Evolutionary conservation across 495 filamentous ascomycete species (phyloP).

Genomic region (Hypoxylon rickii): DNA sequence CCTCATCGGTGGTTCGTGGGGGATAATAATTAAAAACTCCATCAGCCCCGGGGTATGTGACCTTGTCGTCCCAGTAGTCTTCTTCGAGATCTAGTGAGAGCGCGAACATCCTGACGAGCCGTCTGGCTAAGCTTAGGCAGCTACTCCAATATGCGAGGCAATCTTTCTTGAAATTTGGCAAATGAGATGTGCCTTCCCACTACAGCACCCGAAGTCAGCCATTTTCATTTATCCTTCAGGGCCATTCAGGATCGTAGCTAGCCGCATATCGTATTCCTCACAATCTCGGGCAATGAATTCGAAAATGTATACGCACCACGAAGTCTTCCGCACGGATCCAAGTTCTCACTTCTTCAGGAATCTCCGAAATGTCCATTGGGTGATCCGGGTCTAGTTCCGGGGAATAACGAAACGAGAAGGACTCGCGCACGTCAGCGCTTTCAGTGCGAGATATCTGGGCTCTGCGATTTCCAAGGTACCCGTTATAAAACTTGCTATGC

Average conservation of each 20-base stretch:
- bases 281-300: neutral
- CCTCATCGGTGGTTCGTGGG: conserved; percentile 42
- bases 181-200: conserved; percentile 54
- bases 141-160: conserved; percentile 52
- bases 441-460: conserved; percentile 45
- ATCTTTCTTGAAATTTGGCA: conserved; percentile 53
- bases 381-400: conserved; percentile 52
- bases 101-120: conserved; percentile 54
- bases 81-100: conserved; percentile 54
- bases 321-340: conserved; percentile 50
- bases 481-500: conserved; percentile 38
- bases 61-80: conserved; percentile 55
- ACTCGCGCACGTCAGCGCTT: conserved; percentile 45
- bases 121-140: conserved; percentile 53
- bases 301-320: conserved; percentile 30
- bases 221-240: neutral
- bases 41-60: conserved; percentile 55
- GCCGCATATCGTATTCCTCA: no score
- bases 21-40: conserved; percentile 58
- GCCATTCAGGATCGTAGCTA: no score
- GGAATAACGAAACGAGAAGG: conserved; percentile 52
- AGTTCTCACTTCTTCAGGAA: conserved; percentile 43
- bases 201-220: conserved; percentile 17
- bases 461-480: conserved; percentile 36
- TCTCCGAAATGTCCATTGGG: conserved; percentile 38